Evolutionary conservation across 208 protist genomes (phyloP).

Genomic region (Acanthamoeba divionensis): DNA sequence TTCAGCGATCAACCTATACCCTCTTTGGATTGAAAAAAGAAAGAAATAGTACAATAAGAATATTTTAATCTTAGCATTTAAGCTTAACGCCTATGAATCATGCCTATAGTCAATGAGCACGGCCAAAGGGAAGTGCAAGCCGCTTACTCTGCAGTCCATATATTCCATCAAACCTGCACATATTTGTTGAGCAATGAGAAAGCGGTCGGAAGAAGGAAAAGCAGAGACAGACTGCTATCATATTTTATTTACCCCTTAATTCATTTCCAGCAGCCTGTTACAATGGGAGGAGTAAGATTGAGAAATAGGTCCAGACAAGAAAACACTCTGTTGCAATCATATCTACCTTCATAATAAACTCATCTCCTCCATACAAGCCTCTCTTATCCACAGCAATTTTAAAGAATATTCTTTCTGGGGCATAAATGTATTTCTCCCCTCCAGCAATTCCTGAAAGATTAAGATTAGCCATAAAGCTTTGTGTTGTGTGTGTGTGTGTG

Average conservation of each 20-base stretch:
- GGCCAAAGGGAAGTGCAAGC: background rate
- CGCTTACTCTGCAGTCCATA: background rate
- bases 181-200: too few species aligned
- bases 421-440: slow-evolving; percentile 8
- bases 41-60: too few species aligned
- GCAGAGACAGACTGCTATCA: too few species aligned
- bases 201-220: too few species aligned
- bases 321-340: too few species aligned
- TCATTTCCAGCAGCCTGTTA: background rate
- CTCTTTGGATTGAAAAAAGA: background rate
- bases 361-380: background rate
- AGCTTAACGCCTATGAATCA: background rate
- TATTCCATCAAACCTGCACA: background rate
- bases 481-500: too few species aligned
- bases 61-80: too few species aligned
- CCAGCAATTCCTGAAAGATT: background rate
- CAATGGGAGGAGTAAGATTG: too few species aligned
- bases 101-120: background rate
- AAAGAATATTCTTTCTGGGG: background rate
- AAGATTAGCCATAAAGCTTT: background rate
- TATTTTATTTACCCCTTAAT: too few species aligned
- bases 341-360: background rate
- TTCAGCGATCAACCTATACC: background rate
- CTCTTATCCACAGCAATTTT: background rate
- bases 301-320: too few species aligned